These are phyloP conservation scores for Fonsecaea erecta DNA, from an alignment of 2,329 filamentous ascomycete species.

Conservation along the genomic window DNA sequence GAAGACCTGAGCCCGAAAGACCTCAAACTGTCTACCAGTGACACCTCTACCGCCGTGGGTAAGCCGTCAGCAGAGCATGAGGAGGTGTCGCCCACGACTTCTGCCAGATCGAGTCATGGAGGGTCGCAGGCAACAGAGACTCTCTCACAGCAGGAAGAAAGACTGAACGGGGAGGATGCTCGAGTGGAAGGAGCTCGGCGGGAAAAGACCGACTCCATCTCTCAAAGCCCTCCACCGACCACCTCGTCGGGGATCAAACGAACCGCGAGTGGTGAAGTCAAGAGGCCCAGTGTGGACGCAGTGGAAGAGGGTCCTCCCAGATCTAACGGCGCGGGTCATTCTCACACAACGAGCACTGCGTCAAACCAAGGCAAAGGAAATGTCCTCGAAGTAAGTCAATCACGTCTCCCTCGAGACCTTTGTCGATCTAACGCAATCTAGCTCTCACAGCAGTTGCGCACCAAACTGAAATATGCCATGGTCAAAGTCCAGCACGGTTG, in stretches of 20 bases:
- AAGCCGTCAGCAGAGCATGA: conserved; percentile 16
- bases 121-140: conserved; percentile 18
- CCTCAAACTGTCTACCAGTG: conserved; percentile 28
- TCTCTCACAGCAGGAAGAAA: conserved; percentile 12
- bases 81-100: conserved; percentile 29
- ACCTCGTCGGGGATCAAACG: conserved; percentile 29
- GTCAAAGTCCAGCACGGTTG: conserved; percentile 90
- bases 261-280: conserved; percentile 33
- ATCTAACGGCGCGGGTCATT: conserved; percentile 19
- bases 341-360: conserved; percentile 27
- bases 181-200: not conserved
- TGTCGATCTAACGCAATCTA: conserved; percentile 45
- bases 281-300: conserved; percentile 31
- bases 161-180: conserved; percentile 1
- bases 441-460: conserved; percentile 78
- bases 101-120: conserved; percentile 28
- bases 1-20: conserved; percentile 15
- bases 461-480: conserved; percentile 89
- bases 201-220: conserved; percentile 16
- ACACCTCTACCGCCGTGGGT: conserved; percentile 14
- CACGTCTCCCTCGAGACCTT: not conserved
- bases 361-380: conserved; percentile 30
- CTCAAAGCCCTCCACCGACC: conserved; percentile 27
- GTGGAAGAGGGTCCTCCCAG: conserved; percentile 22
- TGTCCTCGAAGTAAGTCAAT: conserved; percentile 30